Conservation (phyloP, 345 rosid species). For the Eucalyptus urophylla region DNA sequence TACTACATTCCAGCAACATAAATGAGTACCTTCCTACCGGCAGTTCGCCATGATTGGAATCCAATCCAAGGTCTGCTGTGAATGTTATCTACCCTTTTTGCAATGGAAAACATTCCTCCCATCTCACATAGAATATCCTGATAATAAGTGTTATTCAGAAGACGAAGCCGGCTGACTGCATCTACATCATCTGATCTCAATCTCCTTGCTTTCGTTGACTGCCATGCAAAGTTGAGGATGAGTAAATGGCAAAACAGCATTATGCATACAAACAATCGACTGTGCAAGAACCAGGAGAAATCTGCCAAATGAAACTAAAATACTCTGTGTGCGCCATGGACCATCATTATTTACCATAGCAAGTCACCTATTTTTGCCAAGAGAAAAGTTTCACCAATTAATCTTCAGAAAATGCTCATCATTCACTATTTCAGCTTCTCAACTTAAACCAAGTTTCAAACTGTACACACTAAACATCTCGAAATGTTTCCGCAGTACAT, state of each 20-base stretch:
- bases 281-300: not conserved
- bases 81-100: slow-evolving; percentile 78
- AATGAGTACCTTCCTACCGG: slow-evolving; percentile 86
- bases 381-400: not conserved
- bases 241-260: not conserved
- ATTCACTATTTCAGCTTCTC: not conserved
- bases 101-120: slow-evolving; percentile 96
- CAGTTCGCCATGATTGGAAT: slow-evolving; percentile 97
- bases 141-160: slow-evolving; percentile 56
- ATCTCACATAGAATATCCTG: slow-evolving; percentile 71
- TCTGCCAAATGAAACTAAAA: not conserved
- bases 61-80: slow-evolving; percentile 99
- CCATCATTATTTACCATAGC: not conserved
- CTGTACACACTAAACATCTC: not conserved
- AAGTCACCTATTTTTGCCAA: not conserved
- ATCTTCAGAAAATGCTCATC: not conserved
- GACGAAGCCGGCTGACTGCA: slow-evolving; percentile 69
- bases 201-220: slow-evolving; percentile 70
- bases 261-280: not conserved
- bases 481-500: not conserved
- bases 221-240: slow-evolving; percentile 1
- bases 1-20: not conserved
- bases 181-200: slow-evolving; percentile 93
- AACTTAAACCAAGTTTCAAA: not conserved
- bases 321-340: not conserved